Evolutionary conservation across 2,329 filamentous ascomycete species (phyloP).

Genomic region (Penicillium sp.): DNA sequence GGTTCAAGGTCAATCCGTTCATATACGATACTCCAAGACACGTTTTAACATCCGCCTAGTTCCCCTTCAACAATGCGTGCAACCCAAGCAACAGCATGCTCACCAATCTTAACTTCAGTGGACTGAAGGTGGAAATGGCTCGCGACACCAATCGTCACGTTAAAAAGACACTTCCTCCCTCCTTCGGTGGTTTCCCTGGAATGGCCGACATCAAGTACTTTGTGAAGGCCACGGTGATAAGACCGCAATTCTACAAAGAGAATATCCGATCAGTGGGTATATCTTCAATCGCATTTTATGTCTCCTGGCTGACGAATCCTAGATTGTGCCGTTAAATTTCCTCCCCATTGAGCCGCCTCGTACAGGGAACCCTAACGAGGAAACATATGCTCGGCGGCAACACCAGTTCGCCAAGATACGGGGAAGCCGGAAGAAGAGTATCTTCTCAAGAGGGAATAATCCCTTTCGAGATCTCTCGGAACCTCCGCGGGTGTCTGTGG

Average conservation of each 20-base stretch:
- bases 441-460: constrained; percentile 51
- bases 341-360: constrained; percentile 88
- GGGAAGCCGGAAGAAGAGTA: constrained; percentile 46
- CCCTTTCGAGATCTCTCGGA: constrained; percentile 32
- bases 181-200: constrained; percentile 77
- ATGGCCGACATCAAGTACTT: constrained; percentile 91
- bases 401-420: constrained; percentile 53
- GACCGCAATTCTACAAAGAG: constrained; percentile 85
- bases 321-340: constrained; percentile 67
- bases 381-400: constrained; percentile 75
- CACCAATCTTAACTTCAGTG: constrained; percentile 45
- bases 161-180: constrained; percentile 81
- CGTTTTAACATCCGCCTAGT: constrained; percentile 26
- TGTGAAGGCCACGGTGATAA: constrained; percentile 87
- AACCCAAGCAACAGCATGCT: constrained; percentile 43
- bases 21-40: not conserved
- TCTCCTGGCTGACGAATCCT: not conserved
- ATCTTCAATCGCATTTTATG: not conserved
- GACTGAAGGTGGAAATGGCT: constrained; percentile 45
- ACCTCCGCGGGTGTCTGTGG: constrained; percentile 63
- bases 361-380: constrained; percentile 61
- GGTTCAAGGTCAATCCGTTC: constrained; percentile 42
- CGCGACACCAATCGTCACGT: constrained; percentile 58
- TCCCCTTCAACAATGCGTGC: constrained; percentile 50
- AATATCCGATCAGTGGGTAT: constrained; percentile 61